Conservation (phyloP, 441 rosid species). For the Breynia disticha region DNA sequence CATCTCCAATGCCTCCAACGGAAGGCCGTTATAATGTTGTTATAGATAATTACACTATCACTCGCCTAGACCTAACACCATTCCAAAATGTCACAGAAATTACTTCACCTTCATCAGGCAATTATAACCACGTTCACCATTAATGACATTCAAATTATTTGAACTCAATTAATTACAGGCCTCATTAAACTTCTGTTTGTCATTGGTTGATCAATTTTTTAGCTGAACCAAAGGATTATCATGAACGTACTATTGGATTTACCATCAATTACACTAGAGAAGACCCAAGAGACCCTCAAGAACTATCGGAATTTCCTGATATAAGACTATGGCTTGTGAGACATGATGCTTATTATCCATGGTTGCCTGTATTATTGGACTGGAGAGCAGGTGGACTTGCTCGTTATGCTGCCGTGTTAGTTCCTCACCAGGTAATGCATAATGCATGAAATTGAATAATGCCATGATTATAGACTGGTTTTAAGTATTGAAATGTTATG, state of each 20-base stretch:
- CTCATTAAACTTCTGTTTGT: no score
- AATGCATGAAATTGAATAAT: background rate
- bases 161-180: no score
- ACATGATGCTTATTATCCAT: slow-evolving; percentile 69
- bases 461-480: no score
- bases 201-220: background rate
- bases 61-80: slow-evolving; percentile 59
- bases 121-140: background rate
- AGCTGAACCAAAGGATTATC: slow-evolving; percentile 54
- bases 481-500: background rate
- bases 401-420: slow-evolving; percentile 59
- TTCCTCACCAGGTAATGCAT: slow-evolving; percentile 66
- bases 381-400: slow-evolving; percentile 77
- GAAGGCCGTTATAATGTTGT: slow-evolving; percentile 59
- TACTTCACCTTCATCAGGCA: slow-evolving; percentile 45
- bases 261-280: slow-evolving; percentile 57
- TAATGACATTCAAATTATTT: no score
- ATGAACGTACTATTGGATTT: slow-evolving; percentile 66
- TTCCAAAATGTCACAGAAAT: slow-evolving; percentile 59
- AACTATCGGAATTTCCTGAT: slow-evolving; percentile 75
- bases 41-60: slow-evolving; percentile 41
- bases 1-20: slow-evolving; percentile 70
- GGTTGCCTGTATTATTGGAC: slow-evolving; percentile 75
- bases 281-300: slow-evolving; percentile 58
- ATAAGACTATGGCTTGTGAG: slow-evolving; percentile 84